A percentile compares a stretch with the other conserved stretches of the same genome.
These are phyloP conservation scores for Bruguiera hainesii DNA, from an alignment of 441 rosid species.

Conservation along the genomic window DNA sequence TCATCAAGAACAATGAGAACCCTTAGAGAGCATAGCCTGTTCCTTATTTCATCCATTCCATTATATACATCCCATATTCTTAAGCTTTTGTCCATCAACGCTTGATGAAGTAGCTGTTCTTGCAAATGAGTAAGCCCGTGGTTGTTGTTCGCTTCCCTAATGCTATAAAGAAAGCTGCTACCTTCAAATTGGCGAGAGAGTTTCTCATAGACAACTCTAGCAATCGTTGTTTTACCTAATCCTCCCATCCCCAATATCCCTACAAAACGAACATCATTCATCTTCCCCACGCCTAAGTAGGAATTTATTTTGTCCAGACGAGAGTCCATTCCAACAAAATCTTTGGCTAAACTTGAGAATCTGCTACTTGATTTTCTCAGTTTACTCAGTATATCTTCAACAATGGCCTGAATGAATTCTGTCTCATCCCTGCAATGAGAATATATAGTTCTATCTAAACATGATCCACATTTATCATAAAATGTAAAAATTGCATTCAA, in stretches of 20 bases:
- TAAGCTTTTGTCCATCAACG: neutral
- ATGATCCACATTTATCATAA: too few species aligned
- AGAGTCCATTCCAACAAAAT: constrained; percentile 11
- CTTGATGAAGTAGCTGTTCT: neutral
- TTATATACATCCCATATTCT: neutral
- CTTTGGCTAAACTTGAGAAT: constrained; percentile 7
- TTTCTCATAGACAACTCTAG: neutral
- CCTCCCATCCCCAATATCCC: neutral
- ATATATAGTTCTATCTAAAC: neutral
- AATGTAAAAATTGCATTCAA: too few species aligned
- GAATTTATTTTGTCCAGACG: constrained; percentile 12
- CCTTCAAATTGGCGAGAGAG: neutral
- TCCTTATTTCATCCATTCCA: constrained; percentile 2
- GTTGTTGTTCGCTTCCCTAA: neutral
- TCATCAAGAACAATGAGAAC: constrained; percentile 18
- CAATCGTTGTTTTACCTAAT: constrained; percentile 1
- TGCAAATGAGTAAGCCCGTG: neutral
- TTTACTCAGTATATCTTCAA: constrained; percentile 12
- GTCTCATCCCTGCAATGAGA: constrained; percentile 15
- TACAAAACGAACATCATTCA: neutral
- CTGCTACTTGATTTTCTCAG: constrained; percentile 12
- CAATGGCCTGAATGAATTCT: constrained; percentile 14
- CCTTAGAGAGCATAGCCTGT: neutral
- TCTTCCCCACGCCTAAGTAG: neutral
- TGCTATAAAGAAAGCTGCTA: neutral